Base-by-base conservation (phyloP, 2,329 filamentous ascomycete species). In the Arthrobotrys conoides region DNA sequence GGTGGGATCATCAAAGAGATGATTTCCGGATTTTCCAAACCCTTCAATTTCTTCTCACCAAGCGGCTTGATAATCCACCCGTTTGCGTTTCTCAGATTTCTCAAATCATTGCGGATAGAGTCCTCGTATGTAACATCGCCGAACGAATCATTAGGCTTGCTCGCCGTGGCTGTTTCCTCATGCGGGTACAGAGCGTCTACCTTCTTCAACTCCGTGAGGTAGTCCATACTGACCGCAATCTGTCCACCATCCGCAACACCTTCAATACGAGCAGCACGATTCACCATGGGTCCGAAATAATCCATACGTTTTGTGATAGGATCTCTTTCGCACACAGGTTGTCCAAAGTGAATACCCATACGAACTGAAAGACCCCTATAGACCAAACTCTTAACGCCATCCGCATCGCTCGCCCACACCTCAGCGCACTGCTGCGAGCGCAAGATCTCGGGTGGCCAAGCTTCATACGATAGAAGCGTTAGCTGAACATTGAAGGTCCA, bases 241-340 rank as follows among this genome's bases (percentile, higher is more conserved):
- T 99, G 95, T 0, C 96, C 96, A 79, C 96, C 96, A 83, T 99
- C 96, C 41, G 96, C 96, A 51, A 97, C 94, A 22, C 93, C 92
- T 5, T 93, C 96, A 81, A 99, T 97, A 86, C 96, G 92, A 16
- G 96, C 92, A 0, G 96, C 93, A 83, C 96, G 94, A 85, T 99
- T 99, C 83, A 99, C 96, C 94, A 99, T 99, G 14, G 96, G 96
- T 0, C 96, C 96, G 83, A 98, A 99, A 86, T 99, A 99, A 83
- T 99, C 96, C 96, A 99, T 99, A 80, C 96, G 93, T 73, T 94
- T 92, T 0, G 96, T 99, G 63, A 99, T 94, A 0, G 96, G 96
- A 84, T 99, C 96, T 61, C 92, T 92, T 84, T 99, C 96, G 83
- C 94, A 97, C 82, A 99, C 94, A 5, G 95, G 96, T 76, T 92